These are phyloP conservation scores for Fusarium anguioides DNA, from an alignment of 2,329 filamentous ascomycete species.

Conservation along the genomic window DNA sequence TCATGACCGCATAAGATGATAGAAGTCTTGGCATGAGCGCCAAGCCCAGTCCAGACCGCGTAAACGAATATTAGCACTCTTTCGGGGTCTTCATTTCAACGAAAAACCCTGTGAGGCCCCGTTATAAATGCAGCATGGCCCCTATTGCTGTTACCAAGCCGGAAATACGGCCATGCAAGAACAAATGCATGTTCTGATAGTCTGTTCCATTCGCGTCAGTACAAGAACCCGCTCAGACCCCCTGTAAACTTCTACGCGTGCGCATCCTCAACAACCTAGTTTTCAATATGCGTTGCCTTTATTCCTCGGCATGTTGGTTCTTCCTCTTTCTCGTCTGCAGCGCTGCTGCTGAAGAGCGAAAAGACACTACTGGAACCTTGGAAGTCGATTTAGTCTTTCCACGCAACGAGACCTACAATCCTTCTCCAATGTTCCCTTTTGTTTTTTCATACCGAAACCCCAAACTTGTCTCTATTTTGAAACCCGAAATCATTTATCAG, in stretches of 20 bases:
- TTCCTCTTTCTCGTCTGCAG: not conserved
- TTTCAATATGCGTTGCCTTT: not conserved
- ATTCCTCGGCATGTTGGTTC: conserved; percentile 7
- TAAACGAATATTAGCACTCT: no score
- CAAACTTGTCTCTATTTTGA: not conserved
- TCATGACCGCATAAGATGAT: no score
- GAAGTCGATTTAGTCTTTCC: conserved; percentile 6
- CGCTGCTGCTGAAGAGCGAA: not conserved
- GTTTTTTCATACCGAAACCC: conserved; percentile 3
- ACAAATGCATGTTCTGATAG: no score
- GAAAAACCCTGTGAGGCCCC: no score
- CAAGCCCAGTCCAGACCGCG: no score
- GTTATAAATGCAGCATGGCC: no score
- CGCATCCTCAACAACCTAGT: not conserved
- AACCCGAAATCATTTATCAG: not conserved
- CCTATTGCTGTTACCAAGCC: no score
- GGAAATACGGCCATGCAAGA: not conserved
- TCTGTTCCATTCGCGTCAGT: not conserved
- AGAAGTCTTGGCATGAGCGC: no score
- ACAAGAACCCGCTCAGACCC: not conserved
- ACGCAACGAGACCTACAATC: conserved; percentile 3
- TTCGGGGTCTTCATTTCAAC: no score
- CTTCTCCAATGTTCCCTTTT: not conserved
- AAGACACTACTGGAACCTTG: not conserved
- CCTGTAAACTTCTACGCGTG: not conserved